Evolutionary conservation across 352 stramenopile species (phyloP), one percentile per base, ranked within the genome.

Genomic region (Phytophthora litchii): DNA sequence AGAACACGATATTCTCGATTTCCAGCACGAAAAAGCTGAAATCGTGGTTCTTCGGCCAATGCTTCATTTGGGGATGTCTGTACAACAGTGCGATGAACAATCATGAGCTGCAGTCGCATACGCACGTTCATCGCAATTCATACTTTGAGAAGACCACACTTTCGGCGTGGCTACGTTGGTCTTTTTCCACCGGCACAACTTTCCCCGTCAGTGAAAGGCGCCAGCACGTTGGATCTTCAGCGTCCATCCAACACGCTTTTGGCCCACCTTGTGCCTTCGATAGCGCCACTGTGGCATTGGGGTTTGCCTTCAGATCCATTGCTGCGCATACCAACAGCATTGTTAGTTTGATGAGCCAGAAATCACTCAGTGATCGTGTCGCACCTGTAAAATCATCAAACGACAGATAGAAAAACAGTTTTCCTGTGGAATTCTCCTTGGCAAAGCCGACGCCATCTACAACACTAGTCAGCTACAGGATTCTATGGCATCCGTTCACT

Each of bases 351-450:
- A 35, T 36, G 5, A n/a, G 34, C 3, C 36, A 10, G 38, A 13
- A 14, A 56, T 4, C 6, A 20, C 38, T 40, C 3, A 27, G 23
- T 5, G 23, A 27, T 27, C 23, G 23, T 27, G 23, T 27, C 23
- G 23, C n/a, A 70, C 61, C 36, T 40, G 61, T 70, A 2, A 63
- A 25, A 47, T 88, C 81, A 55, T 80, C 36, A 11, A 46, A 27
- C 8, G 78, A 85, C 34, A 88, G 46, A 58, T 91, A 91, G 60
- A 91, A 89, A 65, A 78, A 91, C 34, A 91, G 38, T 31, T 83
- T 70, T 10, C 81, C 81, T 11, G 78, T 91, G 1, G 81, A 58
- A 5, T 73, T 72, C 17, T 75, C 54, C n/a, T 76, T 55, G 16
- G 57, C 54, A n/a, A 64, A 64, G 25, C 78, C 80, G 1, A 89